phyloP scores from a whole-genome alignment of 345 rosid genomes.

The Populus davidiana region DNA sequence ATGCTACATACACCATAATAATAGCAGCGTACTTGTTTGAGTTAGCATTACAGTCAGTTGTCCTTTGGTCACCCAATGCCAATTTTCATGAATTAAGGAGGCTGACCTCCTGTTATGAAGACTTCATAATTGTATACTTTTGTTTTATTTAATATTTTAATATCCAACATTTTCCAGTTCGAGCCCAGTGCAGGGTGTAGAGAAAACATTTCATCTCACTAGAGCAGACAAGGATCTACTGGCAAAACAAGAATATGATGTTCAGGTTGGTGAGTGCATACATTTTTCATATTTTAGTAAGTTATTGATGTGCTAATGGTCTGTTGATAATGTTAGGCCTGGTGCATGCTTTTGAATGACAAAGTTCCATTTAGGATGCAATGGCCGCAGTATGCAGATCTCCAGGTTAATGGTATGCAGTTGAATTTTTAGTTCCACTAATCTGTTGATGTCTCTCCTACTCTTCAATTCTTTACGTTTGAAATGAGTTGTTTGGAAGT shows the following conservation, averaged over 20 bases:
- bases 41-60: background rate
- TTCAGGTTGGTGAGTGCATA: slow-evolving; percentile 55
- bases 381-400: slow-evolving; percentile 93
- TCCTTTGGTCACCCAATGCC: background rate
- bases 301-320: slow-evolving; percentile 12
- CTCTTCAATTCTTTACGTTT: slow-evolving; percentile 6
- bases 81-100: background rate
- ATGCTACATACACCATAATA: background rate
- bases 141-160: slow-evolving; percentile 20
- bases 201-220: slow-evolving; percentile 64
- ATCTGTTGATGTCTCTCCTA: slow-evolving; percentile 4
- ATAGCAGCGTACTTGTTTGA: background rate
- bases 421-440: background rate
- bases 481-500: background rate
- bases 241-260: slow-evolving; percentile 63
- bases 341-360: slow-evolving; percentile 99
- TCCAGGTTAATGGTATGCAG: slow-evolving; percentile 87
- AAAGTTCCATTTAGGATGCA: slow-evolving; percentile 95
- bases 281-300: background rate
- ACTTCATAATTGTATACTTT: background rate
- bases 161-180: slow-evolving; percentile 47
- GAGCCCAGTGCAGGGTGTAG: slow-evolving; percentile 64
- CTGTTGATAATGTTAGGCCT: slow-evolving; percentile 48
- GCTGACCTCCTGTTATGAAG: background rate
- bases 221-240: slow-evolving; percentile 71